Evolutionary conservation across 2,329 filamentous ascomycete species (phyloP), one percentile per base, ranked within the genome.

Genomic region (Aspergillus aculeatinus): DNA sequence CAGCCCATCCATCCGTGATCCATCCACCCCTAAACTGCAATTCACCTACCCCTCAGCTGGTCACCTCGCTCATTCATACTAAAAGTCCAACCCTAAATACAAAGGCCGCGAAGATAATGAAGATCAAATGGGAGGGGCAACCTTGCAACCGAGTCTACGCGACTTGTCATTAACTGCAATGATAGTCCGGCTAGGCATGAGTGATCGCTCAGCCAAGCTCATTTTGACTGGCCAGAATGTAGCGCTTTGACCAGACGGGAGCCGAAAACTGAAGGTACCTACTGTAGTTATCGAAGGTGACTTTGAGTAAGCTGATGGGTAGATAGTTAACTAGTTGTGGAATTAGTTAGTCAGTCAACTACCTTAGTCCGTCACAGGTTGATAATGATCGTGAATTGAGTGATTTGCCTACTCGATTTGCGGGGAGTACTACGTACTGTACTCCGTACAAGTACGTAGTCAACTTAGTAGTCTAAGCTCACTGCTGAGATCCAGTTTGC

Each of bases 401-500:
- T 9, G 27, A 9, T 29, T 29, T 29, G 27, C 27, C 27, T 29
- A 29, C 27, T 9, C 27, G 7, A 29, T 3, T 29, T 29, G 10
- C 27, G 27, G 27, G 27, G 27, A 29, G 27, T 29, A 29, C 27
- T 29, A 29, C 27, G 27, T 29, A 29, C 27, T 29, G 27, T 23
- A n/a, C n/a, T n/a, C n/a, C n/a, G n/a, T n/a, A 23, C 23, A 23
- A 23, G 23, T 23, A 23, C 23, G 23, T 29, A 29, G 27, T 29
- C 27, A 29, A 29, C 27, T 29, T 29, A 29, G 27, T 29, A 29
- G 27, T 9, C 9, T 29, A 29, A 29, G 27, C 27, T 29, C 10
- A 29, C 27, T 29, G 27, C 7, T 29, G 27, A 29, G 27, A 29
- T 29, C 27, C 27, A 29, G 27, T 29, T 64, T 62, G 60, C 60